phyloP scores from a whole-genome alignment of 805 yeast species.

The Yarrowia hollandica region DNA sequence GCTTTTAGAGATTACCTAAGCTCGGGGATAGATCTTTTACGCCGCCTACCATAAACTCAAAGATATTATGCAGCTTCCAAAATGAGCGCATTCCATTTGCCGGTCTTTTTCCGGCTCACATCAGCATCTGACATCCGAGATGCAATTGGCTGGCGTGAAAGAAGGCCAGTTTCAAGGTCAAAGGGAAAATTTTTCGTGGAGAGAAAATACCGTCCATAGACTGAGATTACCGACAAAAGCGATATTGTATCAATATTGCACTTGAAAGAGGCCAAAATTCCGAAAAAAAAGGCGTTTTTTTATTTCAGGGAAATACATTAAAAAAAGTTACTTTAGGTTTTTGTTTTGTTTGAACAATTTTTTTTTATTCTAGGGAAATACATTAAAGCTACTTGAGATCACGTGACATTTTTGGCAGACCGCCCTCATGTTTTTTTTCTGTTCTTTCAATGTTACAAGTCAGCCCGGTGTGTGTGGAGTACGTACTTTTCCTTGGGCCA shows the following conservation, averaged over 20 bases:
- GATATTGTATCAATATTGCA: too few species aligned
- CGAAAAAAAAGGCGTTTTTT: too few species aligned
- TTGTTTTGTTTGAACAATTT: neutral
- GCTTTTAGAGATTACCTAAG: slow-evolving; percentile 1
- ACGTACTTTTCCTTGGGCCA: too few species aligned
- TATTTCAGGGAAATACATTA: too few species aligned
- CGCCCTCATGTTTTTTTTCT: neutral
- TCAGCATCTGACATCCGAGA: slow-evolving; percentile 4
- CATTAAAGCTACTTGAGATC: neutral
- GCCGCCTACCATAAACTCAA: neutral
- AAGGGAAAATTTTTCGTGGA: too few species aligned
- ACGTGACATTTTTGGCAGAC: neutral
- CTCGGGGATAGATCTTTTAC: neutral
- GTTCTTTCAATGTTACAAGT: too few species aligned
- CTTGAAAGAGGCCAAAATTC: too few species aligned
- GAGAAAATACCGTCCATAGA: too few species aligned
- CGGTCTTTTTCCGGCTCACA: slow-evolving; percentile 9
- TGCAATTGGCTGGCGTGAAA: neutral
- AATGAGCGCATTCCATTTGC: slow-evolving; percentile 7
- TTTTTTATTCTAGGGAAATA: too few species aligned
- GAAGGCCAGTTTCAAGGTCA: neutral
- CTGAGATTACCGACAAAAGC: too few species aligned
- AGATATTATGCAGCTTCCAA: neutral
- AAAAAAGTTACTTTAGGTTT: too few species aligned
- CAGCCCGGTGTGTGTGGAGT: too few species aligned